phyloP scores from a whole-genome alignment of 75 land plant genomes.

The Chamaecyparis obtusa region DNA sequence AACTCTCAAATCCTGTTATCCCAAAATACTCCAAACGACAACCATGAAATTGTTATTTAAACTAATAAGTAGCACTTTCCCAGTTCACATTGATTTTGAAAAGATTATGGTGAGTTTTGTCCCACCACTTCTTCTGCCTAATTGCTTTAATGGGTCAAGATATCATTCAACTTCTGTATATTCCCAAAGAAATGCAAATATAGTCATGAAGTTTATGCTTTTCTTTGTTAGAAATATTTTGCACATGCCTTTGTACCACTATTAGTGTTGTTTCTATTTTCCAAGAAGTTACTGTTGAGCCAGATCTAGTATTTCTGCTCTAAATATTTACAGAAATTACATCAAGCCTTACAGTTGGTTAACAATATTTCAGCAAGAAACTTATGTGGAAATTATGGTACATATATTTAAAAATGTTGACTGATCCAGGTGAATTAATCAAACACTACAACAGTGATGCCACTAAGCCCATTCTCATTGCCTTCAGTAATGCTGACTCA shows the following conservation, averaged over 20 bases:
- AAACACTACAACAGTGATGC: too few relatives aligned
- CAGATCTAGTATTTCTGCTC: background rate
- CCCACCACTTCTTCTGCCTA: background rate
- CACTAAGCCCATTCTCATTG: too few relatives aligned
- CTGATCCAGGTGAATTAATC: too few relatives aligned
- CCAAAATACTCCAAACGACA: background rate
- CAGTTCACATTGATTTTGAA: too few relatives aligned
- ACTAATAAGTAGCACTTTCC: too few relatives aligned
- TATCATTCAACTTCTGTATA: background rate
- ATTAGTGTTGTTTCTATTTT: background rate
- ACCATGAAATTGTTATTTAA: background rate
- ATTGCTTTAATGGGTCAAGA: background rate
- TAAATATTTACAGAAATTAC: background rate
- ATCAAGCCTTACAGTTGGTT: background rate
- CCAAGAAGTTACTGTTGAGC: background rate
- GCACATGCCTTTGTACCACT: background rate
- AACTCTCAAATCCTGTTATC: background rate
- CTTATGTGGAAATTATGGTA: background rate
- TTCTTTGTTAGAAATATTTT: background rate
- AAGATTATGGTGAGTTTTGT: background rate
- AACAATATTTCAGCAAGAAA: background rate
- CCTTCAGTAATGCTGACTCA: too few relatives aligned
- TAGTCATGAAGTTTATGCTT: background rate
- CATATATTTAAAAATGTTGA: too few relatives aligned
- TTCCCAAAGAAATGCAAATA: background rate